These are phyloP conservation scores for Backusella liffmaniae DNA, from an alignment of 192 early-diverging fungal species.

Conservation along the genomic window DNA sequence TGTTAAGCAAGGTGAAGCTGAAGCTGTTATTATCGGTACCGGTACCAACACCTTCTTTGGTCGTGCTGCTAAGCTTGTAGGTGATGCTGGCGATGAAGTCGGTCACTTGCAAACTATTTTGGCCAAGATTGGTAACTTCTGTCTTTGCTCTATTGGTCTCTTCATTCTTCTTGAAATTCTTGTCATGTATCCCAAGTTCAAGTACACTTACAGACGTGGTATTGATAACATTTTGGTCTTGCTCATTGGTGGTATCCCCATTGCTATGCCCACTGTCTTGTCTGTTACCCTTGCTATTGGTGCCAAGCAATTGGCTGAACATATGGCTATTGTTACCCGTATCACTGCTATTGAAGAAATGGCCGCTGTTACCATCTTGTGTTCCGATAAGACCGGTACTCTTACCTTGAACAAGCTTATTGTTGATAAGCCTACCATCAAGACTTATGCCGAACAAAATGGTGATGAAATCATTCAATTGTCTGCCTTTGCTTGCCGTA, in stretches of 20 bases:
- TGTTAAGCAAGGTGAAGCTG: slow-evolving; percentile 77
- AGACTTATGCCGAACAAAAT: slow-evolving; percentile 63
- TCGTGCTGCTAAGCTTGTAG: slow-evolving; percentile 74
- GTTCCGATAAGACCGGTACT: slow-evolving; percentile 94
- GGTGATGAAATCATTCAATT: slow-evolving; percentile 61
- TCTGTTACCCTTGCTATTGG: slow-evolving; percentile 77
- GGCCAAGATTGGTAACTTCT: slow-evolving; percentile 75
- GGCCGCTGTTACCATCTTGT: slow-evolving; percentile 76
- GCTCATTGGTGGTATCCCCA: slow-evolving; percentile 78
- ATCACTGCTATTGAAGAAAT: slow-evolving; percentile 79
- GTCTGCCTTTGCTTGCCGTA: slow-evolving; percentile 73
- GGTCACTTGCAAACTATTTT: slow-evolving; percentile 73
- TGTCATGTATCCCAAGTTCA: slow-evolving; percentile 68
- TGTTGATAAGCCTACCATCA: slow-evolving; percentile 66
- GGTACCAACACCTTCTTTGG: slow-evolving; percentile 83
- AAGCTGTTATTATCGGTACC: slow-evolving; percentile 74
- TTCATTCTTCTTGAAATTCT: slow-evolving; percentile 69
- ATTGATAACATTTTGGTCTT: slow-evolving; percentile 78
- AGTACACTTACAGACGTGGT: slow-evolving; percentile 69
- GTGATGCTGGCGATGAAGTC: slow-evolving; percentile 66
- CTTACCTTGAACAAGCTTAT: slow-evolving; percentile 82
- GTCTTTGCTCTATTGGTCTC: slow-evolving; percentile 68
- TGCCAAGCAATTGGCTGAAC: slow-evolving; percentile 76
- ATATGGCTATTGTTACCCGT: slow-evolving; percentile 78
- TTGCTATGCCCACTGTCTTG: slow-evolving; percentile 77